These are phyloP conservation scores for Lactifluus rugatus DNA, from an alignment of 768 basidiomycete genomes.

Conservation along the genomic window DNA sequence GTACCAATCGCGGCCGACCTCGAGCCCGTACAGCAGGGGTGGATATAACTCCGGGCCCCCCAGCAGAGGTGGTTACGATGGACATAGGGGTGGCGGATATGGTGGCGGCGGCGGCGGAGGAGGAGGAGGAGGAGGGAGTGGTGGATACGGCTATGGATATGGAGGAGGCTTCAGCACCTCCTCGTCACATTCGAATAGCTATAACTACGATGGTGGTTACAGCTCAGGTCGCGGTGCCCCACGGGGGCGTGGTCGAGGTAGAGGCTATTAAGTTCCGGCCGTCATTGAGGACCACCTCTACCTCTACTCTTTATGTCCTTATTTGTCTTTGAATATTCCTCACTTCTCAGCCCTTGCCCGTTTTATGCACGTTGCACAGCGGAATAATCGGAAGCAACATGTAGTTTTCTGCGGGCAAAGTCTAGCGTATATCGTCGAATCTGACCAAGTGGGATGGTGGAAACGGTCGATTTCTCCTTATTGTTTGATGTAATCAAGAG, in stretches of 20 bases:
- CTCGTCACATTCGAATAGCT: not conserved
- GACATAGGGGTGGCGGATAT: constrained; percentile 24
- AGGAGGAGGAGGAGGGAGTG: constrained; percentile 25
- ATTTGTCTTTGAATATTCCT: constrained; percentile 1
- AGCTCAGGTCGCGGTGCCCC: constrained; percentile 16
- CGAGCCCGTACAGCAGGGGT: constrained; percentile 12
- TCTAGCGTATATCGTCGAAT: not conserved
- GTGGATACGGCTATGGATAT: constrained; percentile 28
- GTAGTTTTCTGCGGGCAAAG: not conserved
- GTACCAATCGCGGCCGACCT: constrained; percentile 6
- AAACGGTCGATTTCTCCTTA: not conserved
- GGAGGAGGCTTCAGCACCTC: constrained; percentile 25
- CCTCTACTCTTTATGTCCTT: not conserved
- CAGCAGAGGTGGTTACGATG: constrained; percentile 29
- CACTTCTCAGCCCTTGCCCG: not conserved
- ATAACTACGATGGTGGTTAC: constrained; percentile 22
- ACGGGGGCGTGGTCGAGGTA: constrained; percentile 19
- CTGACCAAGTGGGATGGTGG: not conserved
- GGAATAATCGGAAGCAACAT: not conserved
- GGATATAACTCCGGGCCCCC: constrained; percentile 20
- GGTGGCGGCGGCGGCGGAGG: constrained; percentile 27
- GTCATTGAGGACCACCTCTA: not conserved
- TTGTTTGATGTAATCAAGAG: not conserved
- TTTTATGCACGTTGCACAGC: not conserved
- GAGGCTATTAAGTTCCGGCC: constrained; percentile 6